These are phyloP conservation scores for Trypanosoma scelopori DNA, from an alignment of 208 protist species.

Conservation along the genomic window DNA sequence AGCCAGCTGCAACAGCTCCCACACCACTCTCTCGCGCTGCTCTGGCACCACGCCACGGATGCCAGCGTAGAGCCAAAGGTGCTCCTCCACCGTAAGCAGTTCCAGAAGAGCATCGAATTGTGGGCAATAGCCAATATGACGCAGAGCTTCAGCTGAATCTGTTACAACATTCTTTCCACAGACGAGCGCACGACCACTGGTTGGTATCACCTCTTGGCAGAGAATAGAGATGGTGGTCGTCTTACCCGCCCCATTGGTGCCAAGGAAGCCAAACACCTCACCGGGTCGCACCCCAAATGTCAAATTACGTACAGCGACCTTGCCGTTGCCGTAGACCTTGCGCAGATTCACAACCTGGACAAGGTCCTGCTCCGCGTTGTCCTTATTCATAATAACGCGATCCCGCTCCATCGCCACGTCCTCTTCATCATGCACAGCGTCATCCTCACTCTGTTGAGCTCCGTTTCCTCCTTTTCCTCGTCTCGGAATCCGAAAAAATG, in stretches of 20 bases:
- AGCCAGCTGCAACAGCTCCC: constrained; percentile 38
- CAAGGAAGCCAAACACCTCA: constrained; percentile 87
- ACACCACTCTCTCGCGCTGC: constrained; percentile 26
- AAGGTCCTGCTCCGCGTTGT: constrained; percentile 35
- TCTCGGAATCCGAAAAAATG: not conserved
- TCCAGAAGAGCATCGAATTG: constrained; percentile 94
- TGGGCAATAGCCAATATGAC: constrained; percentile 94
- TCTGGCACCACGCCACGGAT: constrained; percentile 50
- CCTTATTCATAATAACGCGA: not conserved
- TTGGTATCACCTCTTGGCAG: constrained; percentile 66
- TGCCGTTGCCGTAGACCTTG: constrained; percentile 68
- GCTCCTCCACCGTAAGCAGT: constrained; percentile 92
- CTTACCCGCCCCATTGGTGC: constrained; percentile 89
- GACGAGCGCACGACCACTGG: constrained; percentile 46
- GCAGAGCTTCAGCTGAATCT: constrained; percentile 44
- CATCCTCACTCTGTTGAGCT: constrained; percentile 28
- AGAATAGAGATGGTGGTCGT: constrained; percentile 85
- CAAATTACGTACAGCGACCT: constrained; percentile 68
- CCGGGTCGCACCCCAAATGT: constrained; percentile 66
- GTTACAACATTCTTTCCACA: constrained; percentile 55
- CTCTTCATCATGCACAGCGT: constrained; percentile 37
- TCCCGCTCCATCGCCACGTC: constrained; percentile 14
- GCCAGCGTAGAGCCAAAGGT: constrained; percentile 89
- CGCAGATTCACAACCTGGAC: constrained; percentile 55
- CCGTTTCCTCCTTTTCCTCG: constrained; percentile 20